Evolutionary conservation across 2,329 filamentous ascomycete genomes (phyloP), one percentile per base, ranked within the genome.

Genomic region (Calonectria leucothoes): DNA sequence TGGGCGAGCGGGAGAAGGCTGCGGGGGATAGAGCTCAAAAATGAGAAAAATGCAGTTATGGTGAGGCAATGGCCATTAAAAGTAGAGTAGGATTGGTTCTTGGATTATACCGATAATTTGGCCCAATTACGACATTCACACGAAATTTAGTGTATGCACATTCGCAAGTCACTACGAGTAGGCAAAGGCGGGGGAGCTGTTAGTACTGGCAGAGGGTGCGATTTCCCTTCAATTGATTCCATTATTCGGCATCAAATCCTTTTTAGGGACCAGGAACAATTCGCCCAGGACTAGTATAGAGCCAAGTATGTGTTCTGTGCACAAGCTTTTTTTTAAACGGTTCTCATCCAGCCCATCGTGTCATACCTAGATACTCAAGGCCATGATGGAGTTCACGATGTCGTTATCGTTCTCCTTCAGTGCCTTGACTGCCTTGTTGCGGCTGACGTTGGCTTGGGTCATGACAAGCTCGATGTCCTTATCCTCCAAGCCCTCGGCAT

Each of bases 321-420:
- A 78, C 77, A 77, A 78, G 73, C 75, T 80, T 76, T 78, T 78
- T 76, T 73, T 77, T 72, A 74, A 74, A 76, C 57, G 72, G 23
- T 48, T 74, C 73, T 73, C 69, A 75, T 75, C 73, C 74, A 77
- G 74, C 61, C 73, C 77, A 70, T 72, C 70, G 68, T 70, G 55
- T 76, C 52, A 75, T 75, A 71, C 69, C 85, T 89, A 96, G 90
- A 95, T 93, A 90, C 94, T 95, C 86, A 99, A 89, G 81, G 96
- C 96, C 97, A 99, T 99, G 89, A 99, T 99, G 82, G 97, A 98
- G 91, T 99, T 99, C 90, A 99, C 97, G 89, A 99, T 99, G 86
- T 99, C 97, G 84, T 98, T 98, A 89, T 98, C 96, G 85, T 99
- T 99, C 90, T 98, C 97, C 90, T 95, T 96, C 84, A 99, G 91